Conservation (phyloP, 2,329 filamentous ascomycete species). For the Paecilomyces fulvus region DNA sequence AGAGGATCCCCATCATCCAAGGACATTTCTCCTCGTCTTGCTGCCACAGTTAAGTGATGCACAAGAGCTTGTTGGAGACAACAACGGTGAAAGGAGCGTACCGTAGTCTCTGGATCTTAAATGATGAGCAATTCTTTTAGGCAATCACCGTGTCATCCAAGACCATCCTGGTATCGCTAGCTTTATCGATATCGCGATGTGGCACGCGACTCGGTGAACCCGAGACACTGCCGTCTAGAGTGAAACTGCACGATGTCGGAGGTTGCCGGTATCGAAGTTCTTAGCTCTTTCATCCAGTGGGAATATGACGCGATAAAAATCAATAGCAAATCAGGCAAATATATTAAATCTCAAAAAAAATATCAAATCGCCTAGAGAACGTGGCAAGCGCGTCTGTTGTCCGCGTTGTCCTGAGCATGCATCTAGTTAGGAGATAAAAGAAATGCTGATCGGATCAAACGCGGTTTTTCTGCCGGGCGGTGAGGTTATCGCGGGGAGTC, state of each 20-base stretch:
- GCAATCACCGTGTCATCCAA: not conserved
- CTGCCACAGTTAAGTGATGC: not conserved
- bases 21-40: constrained; percentile 14
- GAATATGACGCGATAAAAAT: not conserved
- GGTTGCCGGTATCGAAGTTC: not conserved
- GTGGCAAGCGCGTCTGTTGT: not conserved
- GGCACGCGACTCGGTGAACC: not conserved
- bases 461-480: not conserved
- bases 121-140: not conserved
- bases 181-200: not conserved
- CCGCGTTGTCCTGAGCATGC: not conserved
- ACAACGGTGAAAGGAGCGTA: not conserved
- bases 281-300: not conserved
- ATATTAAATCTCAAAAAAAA: not conserved
- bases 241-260: not conserved
- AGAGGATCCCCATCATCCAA: constrained; percentile 54
- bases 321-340: not conserved
- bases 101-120: not conserved
- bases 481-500: not conserved
- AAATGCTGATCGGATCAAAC: not conserved
- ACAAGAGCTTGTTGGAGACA: not conserved
- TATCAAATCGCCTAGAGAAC: not conserved
- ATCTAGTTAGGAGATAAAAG: not conserved
- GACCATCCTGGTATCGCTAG: not conserved
- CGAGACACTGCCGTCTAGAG: not conserved